Evolutionary conservation across 257 asterid species (phyloP), one percentile per base, ranked within the genome.

Genomic region (Rauvolfia tetraphylla): DNA sequence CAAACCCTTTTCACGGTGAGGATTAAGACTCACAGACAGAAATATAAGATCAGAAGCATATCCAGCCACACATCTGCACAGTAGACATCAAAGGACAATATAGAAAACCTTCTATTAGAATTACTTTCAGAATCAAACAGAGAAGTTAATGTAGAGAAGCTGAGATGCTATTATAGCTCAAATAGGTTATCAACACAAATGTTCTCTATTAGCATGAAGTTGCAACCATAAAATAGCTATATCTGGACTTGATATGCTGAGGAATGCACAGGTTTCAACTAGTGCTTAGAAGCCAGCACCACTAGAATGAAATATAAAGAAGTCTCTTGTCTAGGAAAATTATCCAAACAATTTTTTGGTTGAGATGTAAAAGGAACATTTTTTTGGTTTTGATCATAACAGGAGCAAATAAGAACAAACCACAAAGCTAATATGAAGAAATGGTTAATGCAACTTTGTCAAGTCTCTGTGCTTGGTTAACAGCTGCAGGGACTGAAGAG

Each of bases 21-120:
- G 99, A 84, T 95, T 90, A 83, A 90, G 34, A 81, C 97, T 87
- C 73, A 93, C 88, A 57, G 84, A 80, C 42, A 89, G 88, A 82
- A 95, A 92, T 34, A 91, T 78, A 46, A 95, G 93, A 85, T 95
- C 98, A 13, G 98, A 93, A 82, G 97, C 87, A 89, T 86, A 95
- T 65, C 96, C 97, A 48, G 76, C 97, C 44, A 95, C 98, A 81
- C 98, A 95, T 81, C 99, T 95, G 93, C 82, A 73, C 38, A 75
- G 72, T 66, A 67, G 66, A 57, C 59, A 75, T 66, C 68, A 82
- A 72, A 76, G 74, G 53, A 75, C 46, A 41, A 46, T 44, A 79
- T 79, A 59, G 34, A 51, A 77, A 66, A 54, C 62, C 38, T 67
- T 31, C 10, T 15, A 25, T 2, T 42, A 13, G 57, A 4, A n/a